Evolutionary conservation across 2,329 filamentous ascomycete species (phyloP).

Genomic region (Cladophialophora carrionii): DNA sequence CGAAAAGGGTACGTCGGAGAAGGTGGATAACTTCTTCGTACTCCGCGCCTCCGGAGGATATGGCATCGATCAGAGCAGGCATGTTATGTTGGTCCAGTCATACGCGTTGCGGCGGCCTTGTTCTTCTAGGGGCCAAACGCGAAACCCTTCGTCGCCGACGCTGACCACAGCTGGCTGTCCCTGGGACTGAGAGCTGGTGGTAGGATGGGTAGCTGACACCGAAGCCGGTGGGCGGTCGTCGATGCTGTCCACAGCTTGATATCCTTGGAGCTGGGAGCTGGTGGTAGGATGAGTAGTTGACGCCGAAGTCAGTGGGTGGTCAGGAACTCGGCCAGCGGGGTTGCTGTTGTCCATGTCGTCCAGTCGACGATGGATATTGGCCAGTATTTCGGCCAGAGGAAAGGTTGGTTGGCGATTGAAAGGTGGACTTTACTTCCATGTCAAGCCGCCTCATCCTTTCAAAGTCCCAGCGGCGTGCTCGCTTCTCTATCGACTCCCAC

Average conservation of each 20-base stretch:
- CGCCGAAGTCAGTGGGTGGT: too few species aligned
- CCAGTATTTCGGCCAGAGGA: not conserved
- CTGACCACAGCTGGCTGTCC: not conserved
- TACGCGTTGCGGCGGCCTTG: constrained; percentile 12
- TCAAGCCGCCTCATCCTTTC: not conserved
- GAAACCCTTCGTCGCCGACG: not conserved
- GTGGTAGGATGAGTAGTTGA: too few species aligned
- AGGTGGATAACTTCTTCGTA: not conserved
- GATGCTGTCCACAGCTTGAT: too few species aligned
- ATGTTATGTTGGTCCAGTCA: constrained; percentile 19
- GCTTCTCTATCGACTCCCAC: not conserved
- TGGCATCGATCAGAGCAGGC: not conserved
- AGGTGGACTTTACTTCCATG: not conserved
- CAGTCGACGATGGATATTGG: not conserved
- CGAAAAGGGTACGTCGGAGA: not conserved
- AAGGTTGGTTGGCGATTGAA: not conserved
- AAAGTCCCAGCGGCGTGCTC: not conserved
- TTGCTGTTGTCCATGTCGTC: too few species aligned
- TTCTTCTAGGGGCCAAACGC: not conserved
- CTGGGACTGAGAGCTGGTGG: not conserved
- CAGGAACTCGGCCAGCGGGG: too few species aligned
- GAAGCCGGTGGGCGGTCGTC: too few species aligned
- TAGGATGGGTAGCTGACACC: not conserved
- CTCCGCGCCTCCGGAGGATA: not conserved
- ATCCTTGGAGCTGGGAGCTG: too few species aligned